Conservation (phyloP, 352 stramenopile genomes). For the Aphanomyces invadans region DNA sequence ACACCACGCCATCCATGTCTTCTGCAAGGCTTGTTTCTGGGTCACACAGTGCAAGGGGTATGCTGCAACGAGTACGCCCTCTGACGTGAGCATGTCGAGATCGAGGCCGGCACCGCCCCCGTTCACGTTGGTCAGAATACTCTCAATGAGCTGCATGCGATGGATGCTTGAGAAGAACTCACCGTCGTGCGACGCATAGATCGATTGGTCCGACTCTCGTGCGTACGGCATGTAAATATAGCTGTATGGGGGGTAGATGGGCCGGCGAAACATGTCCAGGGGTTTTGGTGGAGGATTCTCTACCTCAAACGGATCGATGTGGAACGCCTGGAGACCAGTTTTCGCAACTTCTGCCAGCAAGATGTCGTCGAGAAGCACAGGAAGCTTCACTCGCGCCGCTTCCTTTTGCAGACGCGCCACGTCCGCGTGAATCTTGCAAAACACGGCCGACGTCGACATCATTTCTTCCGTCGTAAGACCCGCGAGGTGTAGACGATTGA, state of each 20-base stretch:
- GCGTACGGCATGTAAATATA: slow-evolving; percentile 80
- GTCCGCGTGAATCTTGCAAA: slow-evolving; percentile 73
- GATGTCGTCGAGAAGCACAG: slow-evolving; percentile 63
- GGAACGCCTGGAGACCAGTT: slow-evolving; percentile 55
- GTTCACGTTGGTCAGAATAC: slow-evolving; percentile 70
- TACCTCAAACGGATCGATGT: slow-evolving; percentile 76
- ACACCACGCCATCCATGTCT: slow-evolving; percentile 67
- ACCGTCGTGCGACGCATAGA: slow-evolving; percentile 28
- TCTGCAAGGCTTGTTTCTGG: slow-evolving; percentile 47
- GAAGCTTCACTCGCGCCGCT: slow-evolving; percentile 61
- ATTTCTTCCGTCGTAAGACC: slow-evolving; percentile 68
- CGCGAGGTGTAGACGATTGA: slow-evolving; percentile 49
- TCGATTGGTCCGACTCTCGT: slow-evolving; percentile 56
- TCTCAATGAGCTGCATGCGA: slow-evolving; percentile 70
- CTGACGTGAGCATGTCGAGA: slow-evolving; percentile 67
- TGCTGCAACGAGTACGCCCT: slow-evolving; percentile 62
- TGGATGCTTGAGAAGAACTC: slow-evolving; percentile 73
- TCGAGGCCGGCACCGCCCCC: slow-evolving; percentile 50
- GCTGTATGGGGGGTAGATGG: slow-evolving; percentile 68
- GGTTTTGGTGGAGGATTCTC: slow-evolving; percentile 57
- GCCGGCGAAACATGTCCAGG: slow-evolving; percentile 65
- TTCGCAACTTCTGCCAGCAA: slow-evolving; percentile 52
- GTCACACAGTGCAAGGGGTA: slow-evolving; percentile 71
- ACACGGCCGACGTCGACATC: slow-evolving; percentile 60
- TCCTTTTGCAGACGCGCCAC: slow-evolving; percentile 62